Percentiles rank a stretch among this genome's conserved stretches.
phyloP scores from a whole-genome alignment of 257 asterid species.

The Jaltomata sinuosa region DNA sequence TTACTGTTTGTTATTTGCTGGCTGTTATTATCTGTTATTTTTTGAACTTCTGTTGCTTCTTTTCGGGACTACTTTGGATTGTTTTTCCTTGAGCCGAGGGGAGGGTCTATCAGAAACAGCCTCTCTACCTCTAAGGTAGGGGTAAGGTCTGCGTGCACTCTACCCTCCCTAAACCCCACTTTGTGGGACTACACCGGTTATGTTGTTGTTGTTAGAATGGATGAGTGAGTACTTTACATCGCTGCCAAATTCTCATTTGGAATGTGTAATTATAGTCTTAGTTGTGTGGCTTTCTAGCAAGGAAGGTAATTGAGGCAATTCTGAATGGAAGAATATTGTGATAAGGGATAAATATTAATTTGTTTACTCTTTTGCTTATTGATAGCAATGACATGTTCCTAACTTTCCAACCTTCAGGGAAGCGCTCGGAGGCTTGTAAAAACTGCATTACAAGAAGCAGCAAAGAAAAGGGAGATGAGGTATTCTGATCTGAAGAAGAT shows the following conservation, averaged over 20 bases:
- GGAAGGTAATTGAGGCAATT: not conserved
- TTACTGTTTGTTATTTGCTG: too few species aligned
- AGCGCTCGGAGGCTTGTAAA: conserved; percentile 40
- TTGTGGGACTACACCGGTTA: not conserved
- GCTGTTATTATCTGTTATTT: too few species aligned
- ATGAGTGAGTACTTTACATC: not conserved
- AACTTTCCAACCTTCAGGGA: conserved; percentile 17
- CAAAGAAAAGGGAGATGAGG: conserved; percentile 52
- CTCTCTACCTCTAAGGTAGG: not conserved
- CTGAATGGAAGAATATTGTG: not conserved
- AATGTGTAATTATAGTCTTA: not conserved
- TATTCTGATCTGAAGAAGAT: conserved; percentile 46
- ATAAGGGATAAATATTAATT: not conserved
- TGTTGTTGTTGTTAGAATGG: not conserved
- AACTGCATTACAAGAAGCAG: conserved; percentile 43
- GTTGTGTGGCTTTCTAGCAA: not conserved
- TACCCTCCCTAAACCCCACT: not conserved
- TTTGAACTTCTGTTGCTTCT: not conserved
- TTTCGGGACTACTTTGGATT: not conserved
- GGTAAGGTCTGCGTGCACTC: not conserved
- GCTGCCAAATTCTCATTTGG: not conserved
- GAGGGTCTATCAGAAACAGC: not conserved
- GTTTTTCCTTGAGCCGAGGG: not conserved
- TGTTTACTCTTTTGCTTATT: not conserved
- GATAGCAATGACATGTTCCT: not conserved